Base-by-base conservation (phyloP, 345 rosid genomes). In the Dipteronia dyeriana region DNA sequence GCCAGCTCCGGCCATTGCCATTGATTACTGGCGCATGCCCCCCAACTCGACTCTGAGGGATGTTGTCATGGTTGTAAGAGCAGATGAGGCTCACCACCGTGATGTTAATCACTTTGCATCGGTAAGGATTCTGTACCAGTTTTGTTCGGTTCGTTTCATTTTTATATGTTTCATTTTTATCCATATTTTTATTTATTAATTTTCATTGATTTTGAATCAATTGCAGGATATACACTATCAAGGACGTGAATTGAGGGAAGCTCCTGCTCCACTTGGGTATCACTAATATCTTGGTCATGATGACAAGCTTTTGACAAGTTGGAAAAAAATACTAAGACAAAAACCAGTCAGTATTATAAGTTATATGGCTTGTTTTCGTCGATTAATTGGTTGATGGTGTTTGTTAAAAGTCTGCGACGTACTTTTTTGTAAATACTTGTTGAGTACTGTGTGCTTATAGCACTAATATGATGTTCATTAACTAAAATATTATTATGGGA, bases 41-140 rank as follows among this genome's bases (percentile, higher is more conserved):
- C 78, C 88, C 0, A 53, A 83, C 29, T 85, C 97, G 1, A 91
- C 90, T 0, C 87, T 93, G 11, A 85, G 89, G 38, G 97, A 93
- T 76, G 96, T 91, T 2, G 96, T 93, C 4, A 25, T 78, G 78
- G 92, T 86, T 13, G 86, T 93, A 3, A 85, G 97, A 65, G 97
- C 96, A 0, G 97, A 91, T 56, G 96, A 93, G 81, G 97, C 96
- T 1, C 96, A 91, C 68, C 97, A 93, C 71, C 94, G 96, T 31
- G 96, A 93, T 43, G 92, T 93, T 45, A 93, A 93, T 82, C 97
- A 93, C 82, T 91, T 83, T 73, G 97, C 97, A 57, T 93, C 96
- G 20, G 96, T 91, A 79, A 79, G 89, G 11, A 0, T 1, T 39
- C 12, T 23, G 41, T 25, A 9, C 34, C 41, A 14, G 14, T 34